These are phyloP conservation scores for Apiospora arundinis DNA, from an alignment of 2,329 filamentous ascomycete species.

Conservation along the genomic window DNA sequence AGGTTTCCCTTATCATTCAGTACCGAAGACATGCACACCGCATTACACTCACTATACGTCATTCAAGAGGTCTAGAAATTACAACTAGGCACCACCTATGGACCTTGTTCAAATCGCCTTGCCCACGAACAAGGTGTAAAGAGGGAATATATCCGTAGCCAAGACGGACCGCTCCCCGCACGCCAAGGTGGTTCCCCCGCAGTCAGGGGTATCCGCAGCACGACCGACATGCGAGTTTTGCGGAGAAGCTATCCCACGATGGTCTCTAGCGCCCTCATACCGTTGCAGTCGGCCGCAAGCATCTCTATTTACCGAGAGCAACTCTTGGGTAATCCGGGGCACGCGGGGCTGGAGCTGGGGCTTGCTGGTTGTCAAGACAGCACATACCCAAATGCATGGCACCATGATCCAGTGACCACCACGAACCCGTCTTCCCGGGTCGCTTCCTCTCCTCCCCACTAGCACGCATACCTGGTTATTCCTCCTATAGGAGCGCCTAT, in stretches of 20 bases:
- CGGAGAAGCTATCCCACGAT: neutral
- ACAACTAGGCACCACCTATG: neutral
- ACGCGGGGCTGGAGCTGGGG: neutral
- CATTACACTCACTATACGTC: neutral
- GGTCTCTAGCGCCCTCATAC: neutral
- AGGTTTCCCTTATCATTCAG: too few relatives aligned
- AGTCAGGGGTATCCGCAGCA: neutral
- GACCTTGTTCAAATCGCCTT: neutral
- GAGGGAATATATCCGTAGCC: neutral
- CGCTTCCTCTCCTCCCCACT: neutral
- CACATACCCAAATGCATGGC: neutral
- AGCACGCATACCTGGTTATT: neutral
- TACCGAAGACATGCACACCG: neutral
- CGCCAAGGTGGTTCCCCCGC: neutral
- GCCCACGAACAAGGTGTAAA: neutral
- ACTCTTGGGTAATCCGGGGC: neutral
- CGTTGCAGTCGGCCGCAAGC: constrained; percentile 11
- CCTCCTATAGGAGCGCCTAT: constrained; percentile 11
- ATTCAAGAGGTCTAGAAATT: neutral
- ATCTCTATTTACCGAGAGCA: neutral
- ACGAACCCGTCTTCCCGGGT: constrained; percentile 14
- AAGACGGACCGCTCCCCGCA: constrained; percentile 13
- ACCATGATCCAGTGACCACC: neutral
- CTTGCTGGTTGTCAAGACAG: neutral
- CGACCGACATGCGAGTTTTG: neutral